phyloP scores from a whole-genome alignment of 2,329 filamentous ascomycete genomes.

The Botrytis tulipae region DNA sequence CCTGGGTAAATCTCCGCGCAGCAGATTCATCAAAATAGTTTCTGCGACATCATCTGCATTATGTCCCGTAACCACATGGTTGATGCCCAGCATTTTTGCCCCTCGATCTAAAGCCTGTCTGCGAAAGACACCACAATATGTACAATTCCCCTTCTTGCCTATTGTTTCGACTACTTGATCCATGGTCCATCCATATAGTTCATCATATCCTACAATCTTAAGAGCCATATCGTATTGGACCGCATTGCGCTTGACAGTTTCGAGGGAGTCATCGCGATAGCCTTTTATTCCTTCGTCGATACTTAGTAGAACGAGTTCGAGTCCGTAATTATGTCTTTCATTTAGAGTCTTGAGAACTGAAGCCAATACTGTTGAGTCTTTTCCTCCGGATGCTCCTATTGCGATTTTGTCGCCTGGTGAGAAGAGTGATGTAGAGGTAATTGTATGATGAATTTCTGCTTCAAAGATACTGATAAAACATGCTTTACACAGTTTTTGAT shows the following conservation, averaged over 20 bases:
- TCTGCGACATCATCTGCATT: conserved; percentile 98
- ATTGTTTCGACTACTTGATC: conserved; percentile 96
- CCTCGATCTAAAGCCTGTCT: conserved; percentile 92
- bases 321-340: conserved; percentile 79
- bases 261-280: conserved; percentile 91
- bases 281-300: conserved; percentile 98
- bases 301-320: conserved; percentile 82
- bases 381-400: conserved; percentile 94
- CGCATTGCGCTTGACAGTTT: conserved; percentile 94
- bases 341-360: conserved; percentile 94
- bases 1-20: conserved; percentile 85
- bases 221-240: conserved; percentile 87
- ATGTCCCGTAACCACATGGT: conserved; percentile 94
- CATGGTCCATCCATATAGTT: conserved; percentile 99
- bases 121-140: conserved; percentile 95
- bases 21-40: conserved; percentile 95
- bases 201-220: conserved; percentile 87
- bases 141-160: conserved; percentile 98
- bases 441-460: conserved; percentile 90
- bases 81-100: conserved; percentile 80
- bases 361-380: conserved; percentile 94
- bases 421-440: conserved; percentile 79
- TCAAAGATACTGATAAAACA: conserved; percentile 91
- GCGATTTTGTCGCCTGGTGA: conserved; percentile 79
- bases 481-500: conserved; percentile 84